Conservation (phyloP, 257 asterid genomes). For the Gardenia jasminoides region DNA sequence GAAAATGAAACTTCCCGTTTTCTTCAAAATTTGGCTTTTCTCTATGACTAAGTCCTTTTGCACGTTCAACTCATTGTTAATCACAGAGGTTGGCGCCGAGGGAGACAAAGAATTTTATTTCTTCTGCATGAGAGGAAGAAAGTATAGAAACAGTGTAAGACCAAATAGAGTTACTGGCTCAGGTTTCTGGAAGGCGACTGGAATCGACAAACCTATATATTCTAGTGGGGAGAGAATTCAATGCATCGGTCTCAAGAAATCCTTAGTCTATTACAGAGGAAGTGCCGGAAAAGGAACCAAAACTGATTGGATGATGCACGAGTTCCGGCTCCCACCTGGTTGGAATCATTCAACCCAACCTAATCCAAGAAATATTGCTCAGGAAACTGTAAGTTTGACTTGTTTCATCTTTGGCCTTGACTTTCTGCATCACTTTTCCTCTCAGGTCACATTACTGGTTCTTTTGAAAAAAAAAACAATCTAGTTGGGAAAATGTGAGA, state of each 20-base stretch:
- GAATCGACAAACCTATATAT: slow-evolving; percentile 21
- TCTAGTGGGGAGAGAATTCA: not conserved
- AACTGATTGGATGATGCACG: slow-evolving; percentile 43
- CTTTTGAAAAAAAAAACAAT: too few relatives aligned
- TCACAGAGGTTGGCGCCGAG: slow-evolving; percentile 42
- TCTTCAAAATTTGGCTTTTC: not conserved
- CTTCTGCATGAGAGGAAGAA: slow-evolving; percentile 71
- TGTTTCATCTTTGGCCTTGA: not conserved
- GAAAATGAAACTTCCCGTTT: too few relatives aligned
- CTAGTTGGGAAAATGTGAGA: too few relatives aligned
- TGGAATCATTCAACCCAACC: slow-evolving; percentile 11
- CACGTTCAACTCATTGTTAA: not conserved
- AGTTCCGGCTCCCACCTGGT: slow-evolving; percentile 29
- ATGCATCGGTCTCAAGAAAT: slow-evolving; percentile 32
- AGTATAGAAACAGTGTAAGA: slow-evolving; percentile 67
- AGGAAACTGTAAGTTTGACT: not conserved
- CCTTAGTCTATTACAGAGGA: slow-evolving; percentile 29
- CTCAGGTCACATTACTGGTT: too few relatives aligned
- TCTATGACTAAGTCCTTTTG: not conserved
- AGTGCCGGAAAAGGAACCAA: slow-evolving; percentile 35
- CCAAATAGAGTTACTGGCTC: slow-evolving; percentile 73
- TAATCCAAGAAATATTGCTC: not conserved
- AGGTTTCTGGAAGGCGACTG: slow-evolving; percentile 89
- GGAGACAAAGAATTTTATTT: slow-evolving; percentile 75
- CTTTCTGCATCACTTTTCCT: not conserved